A percentile compares a stretch with the other conserved stretches of the same genome.
Evolutionary conservation across 495 filamentous ascomycete species (phyloP).

Genomic region (Usnea hakonensis): DNA sequence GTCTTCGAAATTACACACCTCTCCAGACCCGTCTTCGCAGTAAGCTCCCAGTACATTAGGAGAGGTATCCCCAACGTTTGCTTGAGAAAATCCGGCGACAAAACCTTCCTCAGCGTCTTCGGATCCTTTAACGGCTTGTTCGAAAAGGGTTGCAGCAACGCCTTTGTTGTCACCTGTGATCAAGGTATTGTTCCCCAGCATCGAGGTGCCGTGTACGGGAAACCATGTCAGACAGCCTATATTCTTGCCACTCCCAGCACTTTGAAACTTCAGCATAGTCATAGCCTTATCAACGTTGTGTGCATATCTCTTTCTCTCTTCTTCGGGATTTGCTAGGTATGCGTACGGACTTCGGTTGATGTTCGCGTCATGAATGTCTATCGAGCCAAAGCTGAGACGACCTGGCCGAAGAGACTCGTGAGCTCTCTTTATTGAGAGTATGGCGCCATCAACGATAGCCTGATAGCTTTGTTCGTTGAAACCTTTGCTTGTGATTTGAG

Average conservation of each 20-base stretch:
- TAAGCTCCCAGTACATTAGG: conserved; percentile 84
- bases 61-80: conserved; percentile 87
- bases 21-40: conserved; percentile 66
- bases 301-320: conserved; percentile 68
- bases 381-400: conserved; percentile 62
- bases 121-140: conserved; percentile 55
- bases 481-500: conserved; percentile 84
- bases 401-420: conserved; percentile 69
- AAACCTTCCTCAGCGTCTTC: conserved; percentile 56
- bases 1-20: conserved; percentile 60
- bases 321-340: conserved; percentile 80
- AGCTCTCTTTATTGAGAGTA: conserved; percentile 72
- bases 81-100: conserved; percentile 89
- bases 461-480: conserved; percentile 85
- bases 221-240: conserved; percentile 87
- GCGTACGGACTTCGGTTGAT: conserved; percentile 86
- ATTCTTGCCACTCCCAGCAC: conserved; percentile 61
- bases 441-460: conserved; percentile 81
- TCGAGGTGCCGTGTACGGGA: conserved; percentile 84
- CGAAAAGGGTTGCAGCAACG: conserved; percentile 79
- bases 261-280: conserved; percentile 74
- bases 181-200: conserved; percentile 88
- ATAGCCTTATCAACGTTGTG: conserved; percentile 78
- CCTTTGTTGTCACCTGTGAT: conserved; percentile 95
- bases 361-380: conserved; percentile 73